A percentile compares a stretch with the other conserved stretches of the same genome.
Evolutionary conservation across 176 grass and related monocot genomes (phyloP).

Genomic region (Elymus sibiricus): DNA sequence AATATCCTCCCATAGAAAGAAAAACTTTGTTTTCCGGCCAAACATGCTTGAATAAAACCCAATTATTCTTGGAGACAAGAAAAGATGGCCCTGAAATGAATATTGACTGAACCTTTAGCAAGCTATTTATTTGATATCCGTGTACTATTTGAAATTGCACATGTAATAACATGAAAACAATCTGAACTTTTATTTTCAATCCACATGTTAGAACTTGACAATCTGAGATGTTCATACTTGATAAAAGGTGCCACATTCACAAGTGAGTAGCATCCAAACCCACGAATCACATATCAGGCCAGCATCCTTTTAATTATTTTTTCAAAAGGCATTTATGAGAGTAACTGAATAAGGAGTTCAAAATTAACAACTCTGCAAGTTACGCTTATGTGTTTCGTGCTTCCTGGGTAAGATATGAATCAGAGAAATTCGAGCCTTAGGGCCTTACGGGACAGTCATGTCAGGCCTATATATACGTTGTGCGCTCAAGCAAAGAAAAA

Average conservation of each 20-base stretch:
- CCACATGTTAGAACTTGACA: background rate
- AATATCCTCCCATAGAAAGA: constrained; percentile 97
- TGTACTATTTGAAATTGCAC: constrained; percentile 20
- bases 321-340: background rate
- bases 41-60: constrained; percentile 94
- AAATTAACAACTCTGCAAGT: background rate
- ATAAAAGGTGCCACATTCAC: background rate
- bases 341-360: constrained; percentile 13
- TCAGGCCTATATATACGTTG: background rate
- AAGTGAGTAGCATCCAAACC: background rate
- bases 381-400: background rate
- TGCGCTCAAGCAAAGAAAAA: background rate
- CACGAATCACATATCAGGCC: background rate
- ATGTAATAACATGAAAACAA: background rate
- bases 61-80: constrained; percentile 89
- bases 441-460: background rate
- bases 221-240: constrained; percentile 2
- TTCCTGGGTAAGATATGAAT: no score
- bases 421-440: background rate
- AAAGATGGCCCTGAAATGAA: constrained; percentile 69
- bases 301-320: background rate
- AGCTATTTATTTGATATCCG: constrained; percentile 13
- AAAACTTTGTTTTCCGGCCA: constrained; percentile 92
- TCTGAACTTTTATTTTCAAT: constrained; percentile 12
- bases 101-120: background rate